A percentile compares a stretch with the other conserved stretches of the same genome.
These are phyloP conservation scores for Claviceps capensis DNA, from an alignment of 2,329 filamentous ascomycete species.

Conservation along the genomic window DNA sequence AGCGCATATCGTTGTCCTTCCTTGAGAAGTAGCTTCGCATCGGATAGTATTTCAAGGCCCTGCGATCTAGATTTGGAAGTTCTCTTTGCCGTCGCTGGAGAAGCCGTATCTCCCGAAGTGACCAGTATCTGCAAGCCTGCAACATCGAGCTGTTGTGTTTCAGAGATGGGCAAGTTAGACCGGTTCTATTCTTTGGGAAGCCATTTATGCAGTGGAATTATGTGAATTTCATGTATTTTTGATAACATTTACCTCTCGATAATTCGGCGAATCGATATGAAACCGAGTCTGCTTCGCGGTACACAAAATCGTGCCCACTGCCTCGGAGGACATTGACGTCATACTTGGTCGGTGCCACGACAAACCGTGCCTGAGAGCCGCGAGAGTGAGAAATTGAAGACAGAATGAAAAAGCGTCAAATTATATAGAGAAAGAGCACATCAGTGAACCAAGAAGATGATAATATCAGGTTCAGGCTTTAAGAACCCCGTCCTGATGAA, in stretches of 20 bases:
- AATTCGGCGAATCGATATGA: slow-evolving; percentile 41
- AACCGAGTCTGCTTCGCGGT: slow-evolving; percentile 57
- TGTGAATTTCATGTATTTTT: no score
- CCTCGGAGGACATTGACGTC: slow-evolving; percentile 36
- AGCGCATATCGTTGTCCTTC: slow-evolving; percentile 63
- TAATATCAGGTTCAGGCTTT: neutral
- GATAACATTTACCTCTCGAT: slow-evolving; percentile 34
- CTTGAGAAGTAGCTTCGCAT: slow-evolving; percentile 59
- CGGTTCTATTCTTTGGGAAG: no score
- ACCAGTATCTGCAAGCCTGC: slow-evolving; percentile 61
- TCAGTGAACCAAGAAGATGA: neutral
- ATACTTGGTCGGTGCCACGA: slow-evolving; percentile 13
- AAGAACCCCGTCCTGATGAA: neutral
- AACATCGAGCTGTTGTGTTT: slow-evolving; percentile 43
- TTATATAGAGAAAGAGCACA: neutral
- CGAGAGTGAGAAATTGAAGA: neutral
- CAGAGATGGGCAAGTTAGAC: neutral
- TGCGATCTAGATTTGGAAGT: slow-evolving; percentile 32
- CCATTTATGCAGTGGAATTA: neutral
- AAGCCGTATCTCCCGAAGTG: slow-evolving; percentile 25
- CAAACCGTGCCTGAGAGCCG: no score
- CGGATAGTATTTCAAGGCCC: slow-evolving; percentile 53
- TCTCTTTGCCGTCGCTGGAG: slow-evolving; percentile 34
- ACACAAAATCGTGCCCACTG: slow-evolving; percentile 41
- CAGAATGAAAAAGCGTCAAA: neutral